Base-by-base conservation (phyloP, 495 filamentous ascomycete genomes). In the Glarea lozoyensis region DNA sequence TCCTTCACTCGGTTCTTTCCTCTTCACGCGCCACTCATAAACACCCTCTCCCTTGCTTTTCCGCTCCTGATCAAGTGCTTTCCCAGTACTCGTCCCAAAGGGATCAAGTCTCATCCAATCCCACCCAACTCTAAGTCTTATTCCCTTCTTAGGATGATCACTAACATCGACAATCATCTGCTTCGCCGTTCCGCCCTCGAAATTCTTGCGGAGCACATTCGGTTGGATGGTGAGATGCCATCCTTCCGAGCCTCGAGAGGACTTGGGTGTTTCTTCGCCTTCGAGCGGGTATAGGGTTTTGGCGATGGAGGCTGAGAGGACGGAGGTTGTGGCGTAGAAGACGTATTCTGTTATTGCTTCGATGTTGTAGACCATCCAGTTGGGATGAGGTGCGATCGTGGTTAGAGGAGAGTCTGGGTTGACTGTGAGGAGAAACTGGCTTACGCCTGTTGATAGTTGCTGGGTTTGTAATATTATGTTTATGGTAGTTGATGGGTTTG, bases 401-500 rank as follows among this genome's bases (percentile, higher is more conserved):
- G 62, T 65, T 25, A 78, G 46, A 15, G 66, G 61, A 40, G 65
- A 76, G 40, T 63, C 35, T 4, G 44, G 59, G 4, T 71, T 73
- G 23, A 73, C 68, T 19, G 65, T 60, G 1, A 70, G 66, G 1
- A 52, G 36, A 13, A 57, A 59, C 20, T 72, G 49, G 29, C 56
- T 67, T 6, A 60, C 57, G 22, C 70, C 60, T 7, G 52, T 20
- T 34, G 37, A 19, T 18, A 7, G 25, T 36, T 36, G 25, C 11
- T 2, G 30, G 12, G 52, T 52, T 24, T 30, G 17, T 27, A 23
- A 13, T 10, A 29, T 40, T 15, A 79, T 60, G 3, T 42, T 61
- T 43, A 80, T 62, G 1, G 62, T 61, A 30, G 63, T 45, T 5
- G 56, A 42, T 1, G 60, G 56, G 30, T 59, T 50, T 12, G 78